Conservation (phyloP, 306 rosid species). For the Argentina anserina region DNA sequence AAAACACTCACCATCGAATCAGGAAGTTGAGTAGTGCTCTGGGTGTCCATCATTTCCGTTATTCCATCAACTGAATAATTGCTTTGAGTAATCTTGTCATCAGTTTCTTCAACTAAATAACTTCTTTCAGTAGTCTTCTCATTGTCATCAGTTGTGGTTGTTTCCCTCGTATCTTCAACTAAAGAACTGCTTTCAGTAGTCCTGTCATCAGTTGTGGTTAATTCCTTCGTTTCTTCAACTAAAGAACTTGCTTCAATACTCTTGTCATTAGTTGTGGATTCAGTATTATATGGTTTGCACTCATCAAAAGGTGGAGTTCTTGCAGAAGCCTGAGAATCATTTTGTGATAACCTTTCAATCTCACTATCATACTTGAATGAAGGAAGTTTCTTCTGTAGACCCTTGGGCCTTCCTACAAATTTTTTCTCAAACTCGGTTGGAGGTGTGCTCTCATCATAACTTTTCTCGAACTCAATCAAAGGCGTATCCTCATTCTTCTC, state of each 20-base stretch:
- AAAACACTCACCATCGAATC: slow-evolving; percentile 47
- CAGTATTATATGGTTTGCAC: slow-evolving; percentile 25
- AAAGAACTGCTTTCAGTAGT: neutral
- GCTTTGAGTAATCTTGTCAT: neutral
- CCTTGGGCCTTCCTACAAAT: slow-evolving; percentile 61
- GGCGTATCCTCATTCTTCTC: slow-evolving; percentile 55
- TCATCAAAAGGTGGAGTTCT: slow-evolving; percentile 30
- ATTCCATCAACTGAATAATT: neutral
- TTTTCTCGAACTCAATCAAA: slow-evolving; percentile 50
- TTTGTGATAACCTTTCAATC: slow-evolving; percentile 29
- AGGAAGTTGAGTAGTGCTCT: slow-evolving; percentile 26
- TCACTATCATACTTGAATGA: slow-evolving; percentile 37
- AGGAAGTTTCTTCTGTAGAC: slow-evolving; percentile 43
- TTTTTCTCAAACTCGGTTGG: slow-evolving; percentile 52
- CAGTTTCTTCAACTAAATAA: neutral
- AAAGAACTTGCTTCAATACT: slow-evolving; percentile 21
- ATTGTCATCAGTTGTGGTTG: neutral
- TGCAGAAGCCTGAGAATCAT: slow-evolving; percentile 37
- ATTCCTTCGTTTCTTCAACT: slow-evolving; percentile 33
- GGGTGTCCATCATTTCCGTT: slow-evolving; percentile 14
- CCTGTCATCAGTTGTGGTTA: slow-evolving; percentile 10
- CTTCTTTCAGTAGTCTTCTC: slow-evolving; percentile 1
- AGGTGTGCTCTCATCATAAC: slow-evolving; percentile 47
- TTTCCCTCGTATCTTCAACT: neutral
- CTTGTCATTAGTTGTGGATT: slow-evolving; percentile 34